Evolutionary conservation across 345 rosid genomes (phyloP), one percentile per base, ranked within the genome.

Genomic region (Mallotus nudiflorus): DNA sequence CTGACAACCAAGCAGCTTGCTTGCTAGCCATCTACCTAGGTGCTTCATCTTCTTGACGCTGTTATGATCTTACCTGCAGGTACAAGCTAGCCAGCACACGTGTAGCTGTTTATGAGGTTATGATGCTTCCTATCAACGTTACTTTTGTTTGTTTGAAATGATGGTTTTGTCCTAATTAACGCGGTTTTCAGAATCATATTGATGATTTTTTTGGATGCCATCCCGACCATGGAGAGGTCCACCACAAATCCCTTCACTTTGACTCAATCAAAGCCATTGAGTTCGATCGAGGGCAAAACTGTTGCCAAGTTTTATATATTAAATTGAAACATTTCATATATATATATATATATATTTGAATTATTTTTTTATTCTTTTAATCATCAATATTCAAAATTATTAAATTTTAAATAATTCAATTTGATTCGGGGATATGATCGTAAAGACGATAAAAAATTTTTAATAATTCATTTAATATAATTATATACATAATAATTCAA

Each of bases 201-300:
- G 24, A 20, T 6, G n/a, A 45, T 9, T 46, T 27, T 28, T 33
- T 20, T n/a, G 49, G 9, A 9, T 52, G 2, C 19, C 42, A 28
- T 12, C 62, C 29, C 68, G 56, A 72, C 45, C 75, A 28, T 29
- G 3, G 22, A 55, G 22, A 55, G 64, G 72, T 55, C 72, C 72
- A 56, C 64, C 64, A 3, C 6, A 22, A 51, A 33, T 48, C 12
- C 8, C 60, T 37, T 35, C 31, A 24, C 12, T 8, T 33, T 54
- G 27, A 48, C 55, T 28, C 25, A 8, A 20, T 52, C 27, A 20
- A 52, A 33, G 37, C 37, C 37, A 33, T 6, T 33, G 37, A 33
- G 4, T 33, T 33, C 3, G 6, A 33, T 33, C 37, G 6, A 3
- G 37, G 37, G 37, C 37, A 33, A 33, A 2, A 3, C 6, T 6